Conservation (phyloP, 371 early-diverging fungal species). For the Sporodiniella umbellata region DNA sequence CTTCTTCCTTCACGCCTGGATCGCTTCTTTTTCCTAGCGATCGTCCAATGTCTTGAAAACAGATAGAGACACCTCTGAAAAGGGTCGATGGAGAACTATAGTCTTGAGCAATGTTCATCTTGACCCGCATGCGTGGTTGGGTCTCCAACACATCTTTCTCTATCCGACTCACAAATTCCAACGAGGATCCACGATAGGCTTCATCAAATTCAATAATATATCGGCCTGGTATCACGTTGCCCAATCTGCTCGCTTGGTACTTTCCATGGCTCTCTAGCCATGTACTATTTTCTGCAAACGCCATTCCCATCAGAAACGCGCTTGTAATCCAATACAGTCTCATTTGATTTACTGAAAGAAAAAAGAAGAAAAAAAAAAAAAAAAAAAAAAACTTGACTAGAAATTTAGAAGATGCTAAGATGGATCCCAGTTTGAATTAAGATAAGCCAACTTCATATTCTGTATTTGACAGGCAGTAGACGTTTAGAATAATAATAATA, state of each 20-base stretch:
- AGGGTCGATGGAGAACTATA: constrained; percentile 20
- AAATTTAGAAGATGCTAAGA: too few species aligned
- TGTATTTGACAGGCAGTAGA: too few species aligned
- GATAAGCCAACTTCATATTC: too few species aligned
- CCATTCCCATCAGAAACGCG: neutral
- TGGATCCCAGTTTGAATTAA: too few species aligned
- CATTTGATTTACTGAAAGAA: too few species aligned
- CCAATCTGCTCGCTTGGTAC: constrained; percentile 15
- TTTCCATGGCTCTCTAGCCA: constrained; percentile 11
- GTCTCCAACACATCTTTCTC: constrained; percentile 13
- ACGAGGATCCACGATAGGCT: constrained; percentile 16
- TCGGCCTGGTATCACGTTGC: constrained; percentile 28
- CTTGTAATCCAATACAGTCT: too few species aligned
- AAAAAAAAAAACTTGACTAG: neutral
- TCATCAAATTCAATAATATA: constrained; percentile 39
- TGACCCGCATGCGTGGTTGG: constrained; percentile 17
- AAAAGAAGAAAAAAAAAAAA: too few species aligned
- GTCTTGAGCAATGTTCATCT: constrained; percentile 25
- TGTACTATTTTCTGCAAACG: neutral
- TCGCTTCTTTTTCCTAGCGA: constrained; percentile 1
- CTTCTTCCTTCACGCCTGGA: neutral
- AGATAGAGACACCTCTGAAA: constrained; percentile 36
- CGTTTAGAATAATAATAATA: too few species aligned
- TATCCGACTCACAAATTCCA: constrained; percentile 21
- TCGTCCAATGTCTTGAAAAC: constrained; percentile 4